Evolutionary conservation across 176 grass and related monocot genomes (phyloP), one percentile per base, ranked within the genome.

Genomic region (Poa annua): DNA sequence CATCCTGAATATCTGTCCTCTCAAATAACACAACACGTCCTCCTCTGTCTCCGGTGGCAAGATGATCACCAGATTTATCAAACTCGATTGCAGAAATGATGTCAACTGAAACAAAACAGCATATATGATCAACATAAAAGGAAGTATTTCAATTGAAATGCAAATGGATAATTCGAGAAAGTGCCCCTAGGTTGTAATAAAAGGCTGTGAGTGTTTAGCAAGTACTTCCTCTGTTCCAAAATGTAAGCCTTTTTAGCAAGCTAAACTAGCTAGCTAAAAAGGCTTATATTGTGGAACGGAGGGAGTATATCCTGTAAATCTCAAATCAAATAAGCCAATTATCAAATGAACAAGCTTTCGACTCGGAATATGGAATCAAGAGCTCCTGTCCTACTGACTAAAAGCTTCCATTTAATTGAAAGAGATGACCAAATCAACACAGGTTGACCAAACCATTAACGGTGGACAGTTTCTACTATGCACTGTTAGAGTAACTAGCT

Each of bases 81-180:
- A 97, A 97, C 81, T 97, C 94, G 59, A 97, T 94, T 79, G 94
- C 94, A 54, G 94, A 94, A 68, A 97, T 97, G 64, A 97, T 97
- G 76, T 97, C 91, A 86, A 97, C 94, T 97, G 87, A 64, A 84
- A 81, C 2, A 88, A 78, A 81, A 81, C 72, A 90, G 78, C 63
- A 78, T 14, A 44, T 68, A n/a, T 10, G 53, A 85, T 75, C 41
- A 88, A 25, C n/a, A 66, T 47, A 19, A 20, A 78, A 57, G 8
- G 36, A n/a, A 81, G 38, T 53, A 91, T 64, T 53, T 52, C 25
- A 83, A 74, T 19, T 78, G 45, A 80, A 78, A 88, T 59, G 29
- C 21, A 75, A 53, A 50, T 33, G 7, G 70, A 38, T 35, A 66
- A 36, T 62, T 68, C 9, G 1, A 49, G 8, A 88, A 88, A 66